Conservation (phyloP, 805 yeast genomes). For the Ogataea methanolica region DNA sequence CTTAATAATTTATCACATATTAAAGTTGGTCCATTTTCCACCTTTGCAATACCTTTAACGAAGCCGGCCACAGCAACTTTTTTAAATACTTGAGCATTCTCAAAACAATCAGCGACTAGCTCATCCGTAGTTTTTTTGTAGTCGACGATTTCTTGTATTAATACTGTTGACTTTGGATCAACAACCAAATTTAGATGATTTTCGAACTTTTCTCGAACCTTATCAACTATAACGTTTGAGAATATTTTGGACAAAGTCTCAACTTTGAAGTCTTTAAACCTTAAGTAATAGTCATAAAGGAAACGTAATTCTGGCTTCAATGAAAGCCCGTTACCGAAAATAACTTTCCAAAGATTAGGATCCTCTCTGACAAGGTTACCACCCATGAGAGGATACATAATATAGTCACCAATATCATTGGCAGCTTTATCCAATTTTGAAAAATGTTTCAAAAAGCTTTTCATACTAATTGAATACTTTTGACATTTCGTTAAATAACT, state of each 20-base stretch:
- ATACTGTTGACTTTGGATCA: neutral
- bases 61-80: conserved; percentile 1
- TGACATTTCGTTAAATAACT: conserved; percentile 2
- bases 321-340: neutral
- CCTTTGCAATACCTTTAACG: neutral
- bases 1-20: conserved; percentile 11
- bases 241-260: neutral
- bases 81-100: neutral
- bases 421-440: neutral
- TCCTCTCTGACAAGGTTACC: neutral
- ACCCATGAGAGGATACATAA: conserved; percentile 2
- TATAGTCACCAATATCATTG: neutral
- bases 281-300: neutral
- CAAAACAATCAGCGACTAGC: neutral
- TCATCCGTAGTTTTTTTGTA: conserved; percentile 1
- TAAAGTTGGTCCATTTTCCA: conserved; percentile 4
- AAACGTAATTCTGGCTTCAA: neutral
- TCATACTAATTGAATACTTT: neutral
- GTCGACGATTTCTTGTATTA: conserved; percentile 1
- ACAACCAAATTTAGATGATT: neutral
- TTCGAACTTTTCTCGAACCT: neutral
- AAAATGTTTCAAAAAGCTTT: neutral
- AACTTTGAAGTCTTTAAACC: neutral
- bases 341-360: neutral
- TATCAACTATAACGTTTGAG: neutral